Evolutionary conservation across 2,329 filamentous ascomycete genomes (phyloP).

Genomic region (Raffaelea albimanens): DNA sequence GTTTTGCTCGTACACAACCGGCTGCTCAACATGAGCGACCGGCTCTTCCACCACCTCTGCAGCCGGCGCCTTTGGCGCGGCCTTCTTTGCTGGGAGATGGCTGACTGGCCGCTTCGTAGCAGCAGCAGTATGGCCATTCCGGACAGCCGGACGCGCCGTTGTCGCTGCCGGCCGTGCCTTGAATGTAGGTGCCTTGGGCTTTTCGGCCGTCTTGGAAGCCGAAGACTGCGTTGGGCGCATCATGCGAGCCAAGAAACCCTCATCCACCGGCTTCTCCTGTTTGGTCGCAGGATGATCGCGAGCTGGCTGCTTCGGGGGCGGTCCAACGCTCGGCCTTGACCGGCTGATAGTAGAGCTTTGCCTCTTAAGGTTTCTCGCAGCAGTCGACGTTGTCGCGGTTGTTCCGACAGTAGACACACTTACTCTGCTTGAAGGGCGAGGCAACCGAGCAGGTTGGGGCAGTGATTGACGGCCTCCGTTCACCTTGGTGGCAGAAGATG

Average conservation of each 20-base stretch:
- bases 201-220: constrained; percentile 61
- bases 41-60: background rate
- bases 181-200: constrained; percentile 31
- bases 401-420: constrained; percentile 23
- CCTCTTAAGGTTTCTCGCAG: constrained; percentile 27
- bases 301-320: constrained; percentile 47
- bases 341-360: constrained; percentile 35
- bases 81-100: background rate
- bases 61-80: background rate
- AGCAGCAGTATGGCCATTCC: background rate
- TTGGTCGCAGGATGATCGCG: constrained; percentile 36
- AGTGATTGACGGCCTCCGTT: constrained; percentile 28
- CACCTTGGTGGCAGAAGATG: constrained; percentile 57
- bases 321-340: constrained; percentile 44
- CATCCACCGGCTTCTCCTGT: constrained; percentile 49
- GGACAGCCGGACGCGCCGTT: background rate
- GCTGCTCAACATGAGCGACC: background rate
- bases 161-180: background rate
- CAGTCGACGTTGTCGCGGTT: constrained; percentile 14
- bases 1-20: background rate
- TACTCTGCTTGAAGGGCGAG: constrained; percentile 37
- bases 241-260: constrained; percentile 71
- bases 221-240: constrained; percentile 67
- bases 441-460: constrained; percentile 27
- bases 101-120: background rate